Evolutionary conservation across 2,329 filamentous ascomycete genomes (phyloP), one percentile per base, ranked within the genome.

Genomic region (Zymoseptoria tritici): DNA sequence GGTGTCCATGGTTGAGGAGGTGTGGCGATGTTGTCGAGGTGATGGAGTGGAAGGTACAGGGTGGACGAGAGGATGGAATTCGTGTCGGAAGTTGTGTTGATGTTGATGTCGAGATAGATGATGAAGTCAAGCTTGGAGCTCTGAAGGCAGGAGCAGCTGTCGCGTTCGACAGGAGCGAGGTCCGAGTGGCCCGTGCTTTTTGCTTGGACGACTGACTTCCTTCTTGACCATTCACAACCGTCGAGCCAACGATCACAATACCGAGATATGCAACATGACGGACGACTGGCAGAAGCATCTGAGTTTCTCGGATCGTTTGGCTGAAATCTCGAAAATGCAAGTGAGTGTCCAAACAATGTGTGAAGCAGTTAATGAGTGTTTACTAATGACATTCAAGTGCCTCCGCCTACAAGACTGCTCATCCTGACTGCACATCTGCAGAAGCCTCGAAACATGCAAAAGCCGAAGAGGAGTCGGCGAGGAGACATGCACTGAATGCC

Each of bases 1-100:
- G 70, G 90, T 85, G 78, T 99, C 91, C 94, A 99, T 99, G 63
- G 64, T 76, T 54, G 58, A 20, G 53, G 22, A 26, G 13, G 55
- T 58, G 31, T 57, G 29, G 11, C 11, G 36, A 4, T 55, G 54
- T 16, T 42, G 20, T 20, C 26, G 29, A 46, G 54, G 54, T 6
- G 20, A 9, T 53, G 51, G 16, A 29, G 22, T 1, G 9, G 22
- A 53, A 6, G 3, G 0, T 46, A 3, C 6, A 16, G 11, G 36
- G 36, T 3, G 36, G 36, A 46, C n/a, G 36, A 2, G 36, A 16
- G 1, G 36, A 46, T 46, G 11, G 16, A 1, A 2, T n/a, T 16
- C 4, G 36, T 46, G 3, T 16, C 36, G 36, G 36, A 46, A n/a
- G 36, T 16, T 46, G 36, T n/a, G 36, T 46, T 46, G 36, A 16